Percentiles rank a stretch among this genome's conserved stretches.
Evolutionary conservation across 2,329 filamentous ascomycete genomes (phyloP).

Genomic region (Geoglossum cookeanum): DNA sequence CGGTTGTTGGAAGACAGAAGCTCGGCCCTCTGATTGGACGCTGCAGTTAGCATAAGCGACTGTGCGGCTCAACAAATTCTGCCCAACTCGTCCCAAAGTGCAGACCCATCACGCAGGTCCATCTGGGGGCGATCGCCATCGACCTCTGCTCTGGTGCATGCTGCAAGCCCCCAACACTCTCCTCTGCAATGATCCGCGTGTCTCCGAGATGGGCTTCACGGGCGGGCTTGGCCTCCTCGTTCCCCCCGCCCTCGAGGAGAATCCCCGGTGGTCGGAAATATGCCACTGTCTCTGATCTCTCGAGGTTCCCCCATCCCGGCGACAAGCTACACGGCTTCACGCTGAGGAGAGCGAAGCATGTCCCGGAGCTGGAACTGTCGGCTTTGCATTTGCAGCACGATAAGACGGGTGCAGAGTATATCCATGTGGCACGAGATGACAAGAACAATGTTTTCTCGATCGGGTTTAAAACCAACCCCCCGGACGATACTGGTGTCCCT

Average conservation of each 20-base stretch:
- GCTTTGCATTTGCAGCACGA: constrained; percentile 82
- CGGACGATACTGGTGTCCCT: constrained; percentile 85
- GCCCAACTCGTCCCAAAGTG: neutral
- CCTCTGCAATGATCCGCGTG: neutral
- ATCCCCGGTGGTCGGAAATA: constrained; percentile 17
- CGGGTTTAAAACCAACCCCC: constrained; percentile 97
- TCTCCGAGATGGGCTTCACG: neutral
- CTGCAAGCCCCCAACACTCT: neutral
- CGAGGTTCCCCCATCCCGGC: constrained; percentile 57
- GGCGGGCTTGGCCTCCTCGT: neutral
- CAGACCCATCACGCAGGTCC: no score
- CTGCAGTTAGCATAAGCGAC: neutral
- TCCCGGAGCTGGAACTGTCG: constrained; percentile 83
- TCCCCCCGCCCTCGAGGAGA: constrained; percentile 2
- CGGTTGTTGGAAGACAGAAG: neutral
- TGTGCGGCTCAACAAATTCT: neutral
- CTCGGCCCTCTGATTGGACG: neutral
- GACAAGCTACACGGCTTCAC: constrained; percentile 89
- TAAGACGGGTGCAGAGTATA: constrained; percentile 86
- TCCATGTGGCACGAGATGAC: constrained; percentile 87
- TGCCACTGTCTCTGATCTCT: constrained; percentile 56
- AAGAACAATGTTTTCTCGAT: constrained; percentile 99
- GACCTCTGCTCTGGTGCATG: neutral
- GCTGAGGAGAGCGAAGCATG: constrained; percentile 69
- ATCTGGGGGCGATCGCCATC: neutral